Percentiles rank a stretch among this genome's conserved stretches.
Evolutionary conservation across 73 alveolate species (phyloP).

Genomic region (Paramecium biaurelia): DNA sequence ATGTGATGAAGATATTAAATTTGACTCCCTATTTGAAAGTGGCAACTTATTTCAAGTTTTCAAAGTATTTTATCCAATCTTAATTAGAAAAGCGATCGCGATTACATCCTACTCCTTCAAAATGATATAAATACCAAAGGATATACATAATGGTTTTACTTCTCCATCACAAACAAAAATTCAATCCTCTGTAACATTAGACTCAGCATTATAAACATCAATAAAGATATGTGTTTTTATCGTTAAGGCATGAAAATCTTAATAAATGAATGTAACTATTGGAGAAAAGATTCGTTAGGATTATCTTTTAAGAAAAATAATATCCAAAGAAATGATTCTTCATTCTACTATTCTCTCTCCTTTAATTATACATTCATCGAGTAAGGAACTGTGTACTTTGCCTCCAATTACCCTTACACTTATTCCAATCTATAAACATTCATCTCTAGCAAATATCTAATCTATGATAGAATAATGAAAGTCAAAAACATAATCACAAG

Average conservation of each 20-base stretch:
- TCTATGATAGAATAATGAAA: slow-evolving; percentile 8
- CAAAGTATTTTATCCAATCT: slow-evolving; percentile 44
- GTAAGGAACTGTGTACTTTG: slow-evolving; percentile 77
- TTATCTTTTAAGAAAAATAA: slow-evolving; percentile 55
- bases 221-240: slow-evolving; percentile 80
- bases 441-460: background rate
- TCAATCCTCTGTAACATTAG: slow-evolving; percentile 29
- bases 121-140: slow-evolving; percentile 89
- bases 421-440: slow-evolving; percentile 58
- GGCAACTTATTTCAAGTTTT: slow-evolving; percentile 79
- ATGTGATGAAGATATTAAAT: slow-evolving; percentile 70
- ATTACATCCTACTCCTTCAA: slow-evolving; percentile 76
- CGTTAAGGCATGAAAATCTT: slow-evolving; percentile 93
- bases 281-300: slow-evolving; percentile 56
- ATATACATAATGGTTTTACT: slow-evolving; percentile 90
- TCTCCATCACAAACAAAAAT: slow-evolving; percentile 37
- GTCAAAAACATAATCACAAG: slow-evolving; percentile 19
- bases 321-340: background rate
- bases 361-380: slow-evolving; percentile 67
- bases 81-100: slow-evolving; percentile 62
- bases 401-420: slow-evolving; percentile 82
- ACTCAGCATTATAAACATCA: slow-evolving; percentile 78
- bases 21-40: slow-evolving; percentile 85
- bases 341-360: slow-evolving; percentile 68
- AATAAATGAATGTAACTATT: slow-evolving; percentile 69